phyloP scores from a whole-genome alignment of 169 alveolate species.

The Sarcocystis neurona region DNA sequence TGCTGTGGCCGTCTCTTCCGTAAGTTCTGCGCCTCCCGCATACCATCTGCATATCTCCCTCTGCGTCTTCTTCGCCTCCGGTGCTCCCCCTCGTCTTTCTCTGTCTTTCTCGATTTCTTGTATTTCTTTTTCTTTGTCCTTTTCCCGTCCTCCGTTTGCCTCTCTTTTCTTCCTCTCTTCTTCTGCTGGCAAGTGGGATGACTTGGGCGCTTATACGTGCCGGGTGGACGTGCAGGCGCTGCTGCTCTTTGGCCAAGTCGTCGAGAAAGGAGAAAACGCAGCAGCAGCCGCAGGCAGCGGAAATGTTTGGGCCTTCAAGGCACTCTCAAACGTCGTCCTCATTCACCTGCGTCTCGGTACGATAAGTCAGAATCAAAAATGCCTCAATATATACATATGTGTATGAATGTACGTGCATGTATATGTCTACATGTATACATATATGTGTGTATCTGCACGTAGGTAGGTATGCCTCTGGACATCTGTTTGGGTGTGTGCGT shows the following conservation, averaged over 20 bases:
- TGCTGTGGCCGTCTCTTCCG: too few relatives aligned
- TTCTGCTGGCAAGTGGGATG: background rate
- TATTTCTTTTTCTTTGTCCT: background rate
- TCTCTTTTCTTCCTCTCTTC: background rate
- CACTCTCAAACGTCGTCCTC: conserved; percentile 1
- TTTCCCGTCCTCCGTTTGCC: background rate
- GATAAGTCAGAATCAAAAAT: background rate
- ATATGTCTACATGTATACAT: too few relatives aligned
- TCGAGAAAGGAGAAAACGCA: background rate
- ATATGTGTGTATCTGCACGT: too few relatives aligned
- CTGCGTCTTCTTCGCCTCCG: too few relatives aligned
- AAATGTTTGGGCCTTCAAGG: background rate
- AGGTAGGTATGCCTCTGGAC: too few relatives aligned
- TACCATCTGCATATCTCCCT: too few relatives aligned
- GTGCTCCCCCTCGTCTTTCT: background rate
- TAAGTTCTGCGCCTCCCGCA: too few relatives aligned
- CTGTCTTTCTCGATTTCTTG: background rate
- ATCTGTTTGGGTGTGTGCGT: too few relatives aligned
- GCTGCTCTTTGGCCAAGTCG: background rate
- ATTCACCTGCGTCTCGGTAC: background rate
- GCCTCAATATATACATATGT: background rate
- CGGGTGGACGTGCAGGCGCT: background rate
- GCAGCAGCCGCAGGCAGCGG: background rate
- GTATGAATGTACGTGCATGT: too few relatives aligned
- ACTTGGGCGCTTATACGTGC: background rate